These are phyloP conservation scores for Malassezia sp. DNA, from an alignment of 1,284 basidiomycete genomes.

Conservation along the genomic window DNA sequence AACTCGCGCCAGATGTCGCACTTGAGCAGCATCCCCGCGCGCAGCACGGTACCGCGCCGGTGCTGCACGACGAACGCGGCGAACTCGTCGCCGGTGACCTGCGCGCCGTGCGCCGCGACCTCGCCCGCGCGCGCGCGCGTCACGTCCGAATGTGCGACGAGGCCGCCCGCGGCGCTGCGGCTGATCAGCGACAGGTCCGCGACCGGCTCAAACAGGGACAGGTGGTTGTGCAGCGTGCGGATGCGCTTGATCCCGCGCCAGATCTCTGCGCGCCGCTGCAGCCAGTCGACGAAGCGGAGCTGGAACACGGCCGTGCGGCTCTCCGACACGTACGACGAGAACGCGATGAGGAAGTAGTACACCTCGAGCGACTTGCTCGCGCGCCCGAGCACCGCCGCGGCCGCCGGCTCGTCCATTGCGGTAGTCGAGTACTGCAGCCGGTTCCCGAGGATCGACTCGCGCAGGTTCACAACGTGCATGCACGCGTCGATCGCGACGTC, in stretches of 20 bases:
- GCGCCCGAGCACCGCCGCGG: slow-evolving; percentile 26
- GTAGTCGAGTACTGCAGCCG: slow-evolving; percentile 35
- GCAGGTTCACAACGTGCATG: slow-evolving; percentile 38
- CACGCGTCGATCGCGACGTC: slow-evolving; percentile 42
- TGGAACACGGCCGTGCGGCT: slow-evolving; percentile 56
- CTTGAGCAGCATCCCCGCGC: slow-evolving; percentile 41
- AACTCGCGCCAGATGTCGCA: slow-evolving; percentile 44
- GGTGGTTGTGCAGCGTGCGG: slow-evolving; percentile 28
- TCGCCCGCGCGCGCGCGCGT: slow-evolving; percentile 23
- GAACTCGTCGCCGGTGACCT: slow-evolving; percentile 43
- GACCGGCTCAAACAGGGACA: slow-evolving; percentile 46
- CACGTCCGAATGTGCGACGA: slow-evolving; percentile 24
- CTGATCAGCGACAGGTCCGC: slow-evolving; percentile 34
- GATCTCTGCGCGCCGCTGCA: slow-evolving; percentile 75
- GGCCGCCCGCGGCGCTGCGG: slow-evolving; percentile 21
- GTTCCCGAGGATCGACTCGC: slow-evolving; percentile 37
- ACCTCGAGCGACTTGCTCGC: slow-evolving; percentile 50
- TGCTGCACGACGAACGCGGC: slow-evolving; percentile 45
- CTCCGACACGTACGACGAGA: slow-evolving; percentile 76
- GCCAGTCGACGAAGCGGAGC: slow-evolving; percentile 72
- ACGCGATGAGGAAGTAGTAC: slow-evolving; percentile 85
- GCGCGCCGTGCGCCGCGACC: slow-evolving; percentile 22
- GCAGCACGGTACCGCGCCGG: slow-evolving; percentile 40
- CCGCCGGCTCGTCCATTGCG: slow-evolving; percentile 22
- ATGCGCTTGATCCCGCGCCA: slow-evolving; percentile 54